Evolutionary conservation across 176 grass and related monocot species (phyloP), one percentile per base, ranked within the genome.

Genomic region (Ensete ventricosum): DNA sequence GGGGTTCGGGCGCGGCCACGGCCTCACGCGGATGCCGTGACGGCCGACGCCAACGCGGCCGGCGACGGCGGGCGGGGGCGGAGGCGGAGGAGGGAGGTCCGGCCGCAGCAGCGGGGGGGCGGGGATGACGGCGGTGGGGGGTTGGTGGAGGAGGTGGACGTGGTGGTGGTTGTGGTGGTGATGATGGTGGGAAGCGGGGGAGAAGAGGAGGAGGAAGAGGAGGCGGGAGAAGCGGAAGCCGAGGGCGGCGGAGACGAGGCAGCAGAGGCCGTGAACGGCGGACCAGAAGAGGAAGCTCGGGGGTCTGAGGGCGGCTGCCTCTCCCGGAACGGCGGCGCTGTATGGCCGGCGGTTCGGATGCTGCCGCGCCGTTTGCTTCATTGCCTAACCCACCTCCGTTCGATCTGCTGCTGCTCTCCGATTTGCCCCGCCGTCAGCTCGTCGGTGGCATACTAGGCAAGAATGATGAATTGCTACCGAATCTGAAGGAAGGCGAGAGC

Each of bases 11-110:
- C 67, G 76, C 17, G 69, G 48, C 22, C 23, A 57, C 3, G 82
- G 69, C 6, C 82, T 58, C 50, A 84, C 51, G 14, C 16, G 51
- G 54, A 84, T 84, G 69, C 62, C 76, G 76, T 79, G 76, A 50
- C 82, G 82, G 57, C 76, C 76, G 51, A 29, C 54, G 16, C 54
- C 49, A 6, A 27, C 50, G 49, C 27, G 81, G 53, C 9, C 16
- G 66, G 62, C 14, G 54, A 64, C 2, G 68, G 14, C 6, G 11
- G 43, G 71, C 22, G 1, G 16, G 67, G 54, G 20, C 54, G 12
- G 49, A 13, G 27, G 52, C n/a, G n/a, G n/a, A 24, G 57, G 48
- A 63, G 66, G 17, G 55, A 16, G 51, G 76, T 43, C 51, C 29
- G 58, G 25, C 43, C 24, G 34, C 21, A 24, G 16, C 20, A 4